phyloP scores from a whole-genome alignment of 495 filamentous ascomycete genomes.

The Hypoxylon fuscum region DNA sequence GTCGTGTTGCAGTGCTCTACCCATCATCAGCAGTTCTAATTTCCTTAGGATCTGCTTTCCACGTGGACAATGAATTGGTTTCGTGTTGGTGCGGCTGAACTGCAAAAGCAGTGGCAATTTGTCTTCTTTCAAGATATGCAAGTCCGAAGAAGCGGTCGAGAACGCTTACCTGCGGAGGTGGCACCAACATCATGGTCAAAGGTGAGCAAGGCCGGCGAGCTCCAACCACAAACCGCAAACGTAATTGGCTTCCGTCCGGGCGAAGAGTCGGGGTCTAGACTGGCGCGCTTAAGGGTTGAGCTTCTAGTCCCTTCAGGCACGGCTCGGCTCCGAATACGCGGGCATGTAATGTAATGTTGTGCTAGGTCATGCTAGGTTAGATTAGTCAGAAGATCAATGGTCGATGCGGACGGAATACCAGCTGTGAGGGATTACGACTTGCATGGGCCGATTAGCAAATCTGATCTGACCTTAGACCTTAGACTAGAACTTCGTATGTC shows the following conservation, averaged over 20 bases:
- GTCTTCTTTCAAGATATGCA: slow-evolving; percentile 1
- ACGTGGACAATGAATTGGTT: slow-evolving; percentile 30
- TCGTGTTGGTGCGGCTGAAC: slow-evolving; percentile 31
- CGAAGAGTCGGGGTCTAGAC: neutral
- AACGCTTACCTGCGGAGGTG: slow-evolving; percentile 27
- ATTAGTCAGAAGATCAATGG: neutral
- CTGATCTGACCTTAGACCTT: neutral
- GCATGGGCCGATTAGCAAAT: slow-evolving; percentile 5
- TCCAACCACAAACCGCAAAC: slow-evolving; percentile 30
- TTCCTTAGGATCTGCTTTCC: slow-evolving; percentile 18
- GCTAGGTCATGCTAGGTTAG: neutral
- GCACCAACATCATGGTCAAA: slow-evolving; percentile 19
- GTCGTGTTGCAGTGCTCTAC: slow-evolving; percentile 22
- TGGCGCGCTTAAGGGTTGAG: neutral
- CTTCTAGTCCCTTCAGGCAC: slow-evolving; percentile 1
- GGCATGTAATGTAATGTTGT: neutral
- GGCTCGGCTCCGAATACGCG: slow-evolving; percentile 26
- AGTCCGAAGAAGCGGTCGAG: neutral
- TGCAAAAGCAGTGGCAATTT: slow-evolving; percentile 24
- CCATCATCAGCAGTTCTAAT: slow-evolving; percentile 9
- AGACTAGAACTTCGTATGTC: neutral
- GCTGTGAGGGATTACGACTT: neutral
- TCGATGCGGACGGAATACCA: neutral
- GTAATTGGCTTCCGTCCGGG: slow-evolving; percentile 4
- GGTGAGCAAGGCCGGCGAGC: slow-evolving; percentile 8